phyloP scores from a whole-genome alignment of 345 rosid genomes.

The Corymbia maculata region DNA sequence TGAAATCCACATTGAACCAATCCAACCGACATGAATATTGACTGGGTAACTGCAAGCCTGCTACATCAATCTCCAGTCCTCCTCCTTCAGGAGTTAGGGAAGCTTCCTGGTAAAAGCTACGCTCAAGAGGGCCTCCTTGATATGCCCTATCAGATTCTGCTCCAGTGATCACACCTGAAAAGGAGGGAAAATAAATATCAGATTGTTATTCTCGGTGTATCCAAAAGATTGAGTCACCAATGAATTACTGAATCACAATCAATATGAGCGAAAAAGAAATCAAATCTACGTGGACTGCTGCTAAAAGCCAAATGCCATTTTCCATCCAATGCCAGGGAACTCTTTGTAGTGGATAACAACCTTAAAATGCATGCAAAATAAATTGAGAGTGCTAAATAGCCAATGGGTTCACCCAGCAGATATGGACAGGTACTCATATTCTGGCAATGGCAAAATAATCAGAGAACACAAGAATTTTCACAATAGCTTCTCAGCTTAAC shows the following conservation, averaged over 20 bases:
- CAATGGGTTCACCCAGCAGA: background rate
- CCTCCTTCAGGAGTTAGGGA: constrained; percentile 36
- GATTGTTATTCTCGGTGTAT: background rate
- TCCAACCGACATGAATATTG: constrained; percentile 61
- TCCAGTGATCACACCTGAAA: constrained; percentile 78
- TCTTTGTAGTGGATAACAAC: background rate
- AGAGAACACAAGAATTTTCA: background rate
- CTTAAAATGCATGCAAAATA: background rate
- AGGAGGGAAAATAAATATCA: background rate
- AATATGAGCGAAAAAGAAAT: background rate
- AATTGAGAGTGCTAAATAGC: background rate
- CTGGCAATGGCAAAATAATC: background rate
- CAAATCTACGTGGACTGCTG: background rate
- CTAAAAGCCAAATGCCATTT: background rate
- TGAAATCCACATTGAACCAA: constrained; percentile 98
- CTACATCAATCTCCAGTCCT: constrained; percentile 20
- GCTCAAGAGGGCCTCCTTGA: constrained; percentile 82
- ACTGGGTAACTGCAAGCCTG: constrained; percentile 43
- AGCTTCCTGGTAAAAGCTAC: constrained; percentile 66
- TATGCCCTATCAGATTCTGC: constrained; percentile 93
- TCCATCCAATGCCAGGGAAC: background rate
- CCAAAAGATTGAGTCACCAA: background rate
- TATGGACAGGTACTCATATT: background rate
- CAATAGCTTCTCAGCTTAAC: background rate
- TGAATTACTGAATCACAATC: background rate